Conservation (phyloP, 495 filamentous ascomycete genomes). For the Rhizodiscina lignyota region DNA sequence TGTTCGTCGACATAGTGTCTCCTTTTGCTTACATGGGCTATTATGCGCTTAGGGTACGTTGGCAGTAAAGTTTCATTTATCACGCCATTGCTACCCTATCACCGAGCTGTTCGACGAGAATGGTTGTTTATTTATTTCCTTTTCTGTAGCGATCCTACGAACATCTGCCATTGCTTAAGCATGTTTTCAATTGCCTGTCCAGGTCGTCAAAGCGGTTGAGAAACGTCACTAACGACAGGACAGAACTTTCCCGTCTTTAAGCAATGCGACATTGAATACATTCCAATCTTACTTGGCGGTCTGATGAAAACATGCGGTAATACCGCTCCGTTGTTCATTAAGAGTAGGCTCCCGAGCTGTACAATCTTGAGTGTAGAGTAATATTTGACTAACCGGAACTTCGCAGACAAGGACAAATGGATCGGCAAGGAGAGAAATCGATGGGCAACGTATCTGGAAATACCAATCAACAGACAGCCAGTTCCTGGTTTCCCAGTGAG, state of each 20-base stretch:
- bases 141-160: too few relatives aligned
- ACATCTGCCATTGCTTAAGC: too few relatives aligned
- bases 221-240: too few relatives aligned
- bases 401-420: constrained; percentile 50
- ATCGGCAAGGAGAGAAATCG: constrained; percentile 41
- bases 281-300: constrained; percentile 55
- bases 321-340: constrained; percentile 45
- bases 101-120: too few relatives aligned
- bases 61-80: too few relatives aligned
- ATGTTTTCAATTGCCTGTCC: neutral
- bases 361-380: neutral
- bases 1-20: constrained; percentile 53
- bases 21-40: constrained; percentile 59
- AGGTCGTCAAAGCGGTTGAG: neutral
- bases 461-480: constrained; percentile 34
- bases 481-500: constrained; percentile 44
- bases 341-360: constrained; percentile 30
- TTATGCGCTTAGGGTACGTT: constrained; percentile 39
- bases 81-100: too few relatives aligned
- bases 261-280: constrained; percentile 40
- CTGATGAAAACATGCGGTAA: constrained; percentile 51
- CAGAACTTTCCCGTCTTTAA: constrained; percentile 47
- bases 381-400: neutral
- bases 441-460: constrained; percentile 39
- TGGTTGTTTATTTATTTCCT: too few relatives aligned